These are phyloP conservation scores for Globisporangium emineosum DNA, from an alignment of 352 stramenopile species.

Conservation along the genomic window DNA sequence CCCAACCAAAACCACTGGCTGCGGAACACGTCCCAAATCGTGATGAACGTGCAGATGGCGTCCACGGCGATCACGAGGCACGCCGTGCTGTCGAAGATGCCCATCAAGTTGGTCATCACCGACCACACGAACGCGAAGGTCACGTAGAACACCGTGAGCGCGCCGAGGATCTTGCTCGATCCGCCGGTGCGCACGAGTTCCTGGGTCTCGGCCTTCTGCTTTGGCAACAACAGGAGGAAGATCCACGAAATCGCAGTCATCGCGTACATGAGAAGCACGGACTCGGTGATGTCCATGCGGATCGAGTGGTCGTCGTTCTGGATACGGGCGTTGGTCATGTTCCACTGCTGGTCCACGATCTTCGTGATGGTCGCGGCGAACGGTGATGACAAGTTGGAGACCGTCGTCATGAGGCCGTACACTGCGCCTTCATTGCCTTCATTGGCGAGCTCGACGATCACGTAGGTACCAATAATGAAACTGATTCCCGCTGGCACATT, in stretches of 20 bases:
- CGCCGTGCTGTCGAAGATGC: conserved; percentile 23
- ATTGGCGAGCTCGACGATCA: conserved; percentile 58
- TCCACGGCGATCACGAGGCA: conserved; percentile 33
- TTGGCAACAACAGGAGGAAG: conserved; percentile 27
- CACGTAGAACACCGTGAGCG: conserved; percentile 23
- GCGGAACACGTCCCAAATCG: conserved; percentile 47
- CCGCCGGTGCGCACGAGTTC: conserved; percentile 24
- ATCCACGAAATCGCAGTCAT: too few species aligned
- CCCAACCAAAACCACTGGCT: conserved; percentile 68
- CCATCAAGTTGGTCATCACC: conserved; percentile 28
- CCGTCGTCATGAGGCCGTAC: conserved; percentile 54
- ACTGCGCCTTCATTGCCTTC: conserved; percentile 50
- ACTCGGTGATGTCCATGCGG: conserved; percentile 32
- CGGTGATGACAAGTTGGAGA: conserved; percentile 38
- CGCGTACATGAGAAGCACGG: conserved; percentile 39
- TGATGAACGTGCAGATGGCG: conserved; percentile 31
- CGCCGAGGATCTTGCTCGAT: conserved; percentile 17
- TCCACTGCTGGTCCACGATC: conserved; percentile 33
- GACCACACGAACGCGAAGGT: conserved; percentile 26
- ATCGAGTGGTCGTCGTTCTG: conserved; percentile 37
- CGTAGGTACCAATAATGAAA: conserved; percentile 56
- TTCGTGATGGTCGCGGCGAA: conserved; percentile 48
- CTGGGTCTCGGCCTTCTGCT: conserved; percentile 32
- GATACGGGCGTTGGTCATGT: conserved; percentile 33
- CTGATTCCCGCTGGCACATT: conserved; percentile 43